A percentile compares a stretch with the other conserved stretches of the same genome.
phyloP scores from a whole-genome alignment of 345 rosid genomes.

The Salix dunnii region DNA sequence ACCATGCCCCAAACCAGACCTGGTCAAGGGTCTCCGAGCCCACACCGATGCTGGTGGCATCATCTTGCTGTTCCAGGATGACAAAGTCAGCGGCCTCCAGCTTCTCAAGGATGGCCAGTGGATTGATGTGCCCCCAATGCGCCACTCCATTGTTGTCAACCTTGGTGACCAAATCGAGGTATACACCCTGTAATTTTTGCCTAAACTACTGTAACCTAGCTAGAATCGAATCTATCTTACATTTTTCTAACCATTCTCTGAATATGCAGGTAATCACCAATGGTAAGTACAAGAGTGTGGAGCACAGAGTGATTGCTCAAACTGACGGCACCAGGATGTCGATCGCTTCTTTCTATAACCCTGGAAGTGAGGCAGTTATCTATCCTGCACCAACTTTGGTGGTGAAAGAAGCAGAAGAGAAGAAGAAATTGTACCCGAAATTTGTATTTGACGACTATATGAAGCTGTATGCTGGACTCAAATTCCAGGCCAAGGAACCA shows the following conservation, averaged over 20 bases:
- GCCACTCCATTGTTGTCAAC: conserved; percentile 85
- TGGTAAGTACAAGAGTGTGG: conserved; percentile 88
- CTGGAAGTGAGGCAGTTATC: conserved; percentile 79
- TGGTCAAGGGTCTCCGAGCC: conserved; percentile 85
- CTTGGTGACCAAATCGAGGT: conserved; percentile 97
- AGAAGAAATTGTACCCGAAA: conserved; percentile 53
- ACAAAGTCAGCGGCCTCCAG: conserved; percentile 87
- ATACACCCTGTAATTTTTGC: not conserved
- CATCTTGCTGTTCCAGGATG: conserved; percentile 84
- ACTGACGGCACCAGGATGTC: conserved; percentile 76
- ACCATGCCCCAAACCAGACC: conserved; percentile 89
- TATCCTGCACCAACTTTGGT: conserved; percentile 70
- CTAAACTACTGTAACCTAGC: not conserved
- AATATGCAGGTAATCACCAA: conserved; percentile 64
- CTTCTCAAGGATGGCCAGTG: conserved; percentile 83
- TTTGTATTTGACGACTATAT: conserved; percentile 89
- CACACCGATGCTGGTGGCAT: conserved; percentile 99
- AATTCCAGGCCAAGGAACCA: conserved; percentile 90
- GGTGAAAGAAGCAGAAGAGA: conserved; percentile 43
- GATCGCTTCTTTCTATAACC: conserved; percentile 89
- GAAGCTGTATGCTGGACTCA: conserved; percentile 67
- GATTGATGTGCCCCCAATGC: conserved; percentile 93
- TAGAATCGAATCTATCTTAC: not conserved
- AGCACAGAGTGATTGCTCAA: conserved; percentile 81
- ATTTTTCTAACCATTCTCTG: not conserved